Evolutionary conservation across 163 green algal genomes (phyloP).

Genomic region (Chlorella variabilis): DNA sequence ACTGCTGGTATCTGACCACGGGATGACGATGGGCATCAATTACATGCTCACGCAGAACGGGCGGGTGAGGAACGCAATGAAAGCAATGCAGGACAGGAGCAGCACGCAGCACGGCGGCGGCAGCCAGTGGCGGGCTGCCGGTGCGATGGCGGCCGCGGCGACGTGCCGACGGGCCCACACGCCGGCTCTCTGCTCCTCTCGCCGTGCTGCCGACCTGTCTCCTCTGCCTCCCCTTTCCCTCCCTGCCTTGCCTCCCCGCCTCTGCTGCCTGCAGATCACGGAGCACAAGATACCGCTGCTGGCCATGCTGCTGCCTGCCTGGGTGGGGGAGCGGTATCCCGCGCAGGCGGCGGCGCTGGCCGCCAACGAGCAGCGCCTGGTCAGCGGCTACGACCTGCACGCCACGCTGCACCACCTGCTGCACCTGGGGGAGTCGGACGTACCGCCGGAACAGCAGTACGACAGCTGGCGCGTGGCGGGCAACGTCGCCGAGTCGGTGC

Average conservation of each 20-base stretch:
- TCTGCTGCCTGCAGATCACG: constrained; percentile 8
- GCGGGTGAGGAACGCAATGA: neutral
- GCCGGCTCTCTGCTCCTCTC: too few relatives aligned
- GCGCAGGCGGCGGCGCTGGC: neutral
- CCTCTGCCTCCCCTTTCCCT: too few relatives aligned
- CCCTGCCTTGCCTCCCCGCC: neutral
- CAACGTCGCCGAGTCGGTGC: constrained; percentile 12
- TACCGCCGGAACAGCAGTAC: neutral
- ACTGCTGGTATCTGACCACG: constrained; percentile 11
- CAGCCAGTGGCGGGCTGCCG: too few relatives aligned
- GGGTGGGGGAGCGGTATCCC: neutral
- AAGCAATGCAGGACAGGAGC: too few relatives aligned
- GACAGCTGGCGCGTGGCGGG: neutral
- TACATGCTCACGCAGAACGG: constrained; percentile 10
- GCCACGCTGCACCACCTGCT: constrained; percentile 34
- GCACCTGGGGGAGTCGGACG: constrained; percentile 6
- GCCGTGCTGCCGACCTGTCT: too few relatives aligned
- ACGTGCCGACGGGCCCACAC: too few relatives aligned
- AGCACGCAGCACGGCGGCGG: too few relatives aligned
- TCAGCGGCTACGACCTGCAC: constrained; percentile 3
- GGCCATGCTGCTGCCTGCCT: constrained; percentile 18
- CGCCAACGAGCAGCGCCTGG: constrained; percentile 28
- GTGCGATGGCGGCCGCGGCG: too few relatives aligned
- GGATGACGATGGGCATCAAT: constrained; percentile 20
- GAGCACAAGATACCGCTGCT: constrained; percentile 30